These are phyloP conservation scores for Saitozyma sp. DNA, from an alignment of 768 basidiomycete genomes.

Conservation along the genomic window DNA sequence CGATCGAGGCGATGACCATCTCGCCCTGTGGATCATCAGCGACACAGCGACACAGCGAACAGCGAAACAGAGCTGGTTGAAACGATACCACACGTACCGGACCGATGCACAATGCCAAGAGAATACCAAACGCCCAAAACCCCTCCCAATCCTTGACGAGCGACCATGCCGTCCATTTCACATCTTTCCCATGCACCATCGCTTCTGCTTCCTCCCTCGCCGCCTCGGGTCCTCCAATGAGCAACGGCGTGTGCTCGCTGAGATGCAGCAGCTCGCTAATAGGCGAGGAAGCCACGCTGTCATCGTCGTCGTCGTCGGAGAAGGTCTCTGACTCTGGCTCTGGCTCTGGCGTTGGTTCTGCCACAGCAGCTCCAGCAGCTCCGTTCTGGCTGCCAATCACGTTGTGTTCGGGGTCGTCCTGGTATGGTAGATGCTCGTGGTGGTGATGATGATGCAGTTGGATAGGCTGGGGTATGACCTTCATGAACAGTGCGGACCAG, in stretches of 20 bases:
- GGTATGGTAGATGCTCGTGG: too few species aligned
- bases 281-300: constrained; percentile 8
- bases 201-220: constrained; percentile 43
- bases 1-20: constrained; percentile 49
- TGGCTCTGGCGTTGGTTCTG: background rate
- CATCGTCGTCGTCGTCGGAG: constrained; percentile 10
- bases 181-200: constrained; percentile 33
- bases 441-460: background rate
- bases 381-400: background rate
- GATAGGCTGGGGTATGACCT: constrained; percentile 34
- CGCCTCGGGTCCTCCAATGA: constrained; percentile 51
- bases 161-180: constrained; percentile 34
- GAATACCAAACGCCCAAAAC: constrained; percentile 47
- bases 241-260: constrained; percentile 46
- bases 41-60: background rate
- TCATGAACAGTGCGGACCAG: constrained; percentile 44
- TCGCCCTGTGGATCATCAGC: constrained; percentile 31
- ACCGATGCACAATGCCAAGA: constrained; percentile 50
- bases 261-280: constrained; percentile 41
- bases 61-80: background rate
- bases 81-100: constrained; percentile 32
- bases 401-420: background rate
- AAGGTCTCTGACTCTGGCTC: too few species aligned
- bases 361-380: background rate
- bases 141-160: constrained; percentile 44